phyloP scores from a whole-genome alignment of 768 basidiomycete species.

The Lactifluus subvellereus region DNA sequence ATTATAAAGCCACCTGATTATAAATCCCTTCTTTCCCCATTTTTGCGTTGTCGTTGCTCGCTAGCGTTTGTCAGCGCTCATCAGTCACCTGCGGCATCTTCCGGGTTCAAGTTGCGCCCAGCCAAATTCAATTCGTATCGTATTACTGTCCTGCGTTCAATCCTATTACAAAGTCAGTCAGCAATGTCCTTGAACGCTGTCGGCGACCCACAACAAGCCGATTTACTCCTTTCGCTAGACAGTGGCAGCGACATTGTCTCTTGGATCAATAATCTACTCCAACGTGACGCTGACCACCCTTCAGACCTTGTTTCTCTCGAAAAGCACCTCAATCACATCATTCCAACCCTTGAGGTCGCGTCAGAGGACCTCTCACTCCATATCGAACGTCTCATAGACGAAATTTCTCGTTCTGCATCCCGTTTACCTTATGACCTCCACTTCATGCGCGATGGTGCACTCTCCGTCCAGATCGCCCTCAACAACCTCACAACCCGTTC shows the following conservation, averaged over 20 bases:
- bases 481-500: slow-evolving; percentile 54
- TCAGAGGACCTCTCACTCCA: slow-evolving; percentile 83
- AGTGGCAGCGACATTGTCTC: slow-evolving; percentile 27
- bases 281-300: not conserved
- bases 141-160: too few relatives aligned
- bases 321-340: slow-evolving; percentile 64
- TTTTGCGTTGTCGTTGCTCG: too few relatives aligned
- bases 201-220: slow-evolving; percentile 5
- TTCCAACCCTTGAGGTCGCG: slow-evolving; percentile 78
- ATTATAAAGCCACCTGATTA: too few relatives aligned
- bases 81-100: too few relatives aligned
- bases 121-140: not conserved
- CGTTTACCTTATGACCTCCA: slow-evolving; percentile 93
- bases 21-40: too few relatives aligned
- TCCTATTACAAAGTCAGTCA: not conserved
- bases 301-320: slow-evolving; percentile 48
- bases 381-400: slow-evolving; percentile 85
- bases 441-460: slow-evolving; percentile 91
- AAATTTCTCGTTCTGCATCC: slow-evolving; percentile 87
- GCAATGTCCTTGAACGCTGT: not conserved
- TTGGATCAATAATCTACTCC: slow-evolving; percentile 32
- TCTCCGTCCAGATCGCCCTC: slow-evolving; percentile 65
- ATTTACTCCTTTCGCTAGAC: slow-evolving; percentile 25
- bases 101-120: too few relatives aligned
- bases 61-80: too few relatives aligned